A percentile compares a stretch with the other conserved stretches of the same genome.
phyloP scores from a whole-genome alignment of 352 stramenopile species.

The Globisporangium carolinianum region DNA sequence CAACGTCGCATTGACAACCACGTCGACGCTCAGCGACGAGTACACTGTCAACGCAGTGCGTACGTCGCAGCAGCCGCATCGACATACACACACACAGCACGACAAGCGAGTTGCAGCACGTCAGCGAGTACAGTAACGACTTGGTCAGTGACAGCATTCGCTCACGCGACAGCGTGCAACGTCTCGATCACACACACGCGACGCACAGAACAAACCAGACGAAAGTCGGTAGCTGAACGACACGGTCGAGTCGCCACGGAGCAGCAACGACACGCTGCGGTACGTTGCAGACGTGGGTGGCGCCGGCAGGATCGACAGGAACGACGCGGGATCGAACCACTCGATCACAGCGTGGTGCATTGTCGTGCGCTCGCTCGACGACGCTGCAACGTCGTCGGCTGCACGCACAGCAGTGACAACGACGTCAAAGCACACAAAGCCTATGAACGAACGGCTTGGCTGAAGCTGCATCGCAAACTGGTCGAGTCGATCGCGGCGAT shows the following conservation, averaged over 20 bases:
- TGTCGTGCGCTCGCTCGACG: slow-evolving; percentile 5
- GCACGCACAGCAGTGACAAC: slow-evolving; percentile 10
- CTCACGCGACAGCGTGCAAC: too few relatives aligned
- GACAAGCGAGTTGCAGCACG: not conserved
- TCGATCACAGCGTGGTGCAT: slow-evolving; percentile 20
- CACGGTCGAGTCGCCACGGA: slow-evolving; percentile 17
- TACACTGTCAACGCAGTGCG: slow-evolving; percentile 17
- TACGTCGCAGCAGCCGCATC: not conserved
- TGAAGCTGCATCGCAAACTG: slow-evolving; percentile 14
- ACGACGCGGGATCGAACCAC: slow-evolving; percentile 15
- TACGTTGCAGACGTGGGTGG: slow-evolving; percentile 17
- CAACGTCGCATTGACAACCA: slow-evolving; percentile 23
- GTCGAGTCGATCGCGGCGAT: slow-evolving; percentile 3
- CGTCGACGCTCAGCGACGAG: slow-evolving; percentile 24
- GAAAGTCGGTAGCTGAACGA: slow-evolving; percentile 27
- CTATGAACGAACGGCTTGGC: slow-evolving; percentile 15
- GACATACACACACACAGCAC: not conserved
- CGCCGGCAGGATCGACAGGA: slow-evolving; percentile 4
- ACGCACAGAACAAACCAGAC: slow-evolving; percentile 19
- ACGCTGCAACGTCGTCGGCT: slow-evolving; percentile 11
- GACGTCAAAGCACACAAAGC: slow-evolving; percentile 16
- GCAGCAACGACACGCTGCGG: slow-evolving; percentile 17
- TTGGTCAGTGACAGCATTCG: too few relatives aligned
- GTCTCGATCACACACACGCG: not conserved
- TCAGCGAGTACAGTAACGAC: not conserved